phyloP scores from a whole-genome alignment of 306 rosid species.

The Medicago truncatula region DNA sequence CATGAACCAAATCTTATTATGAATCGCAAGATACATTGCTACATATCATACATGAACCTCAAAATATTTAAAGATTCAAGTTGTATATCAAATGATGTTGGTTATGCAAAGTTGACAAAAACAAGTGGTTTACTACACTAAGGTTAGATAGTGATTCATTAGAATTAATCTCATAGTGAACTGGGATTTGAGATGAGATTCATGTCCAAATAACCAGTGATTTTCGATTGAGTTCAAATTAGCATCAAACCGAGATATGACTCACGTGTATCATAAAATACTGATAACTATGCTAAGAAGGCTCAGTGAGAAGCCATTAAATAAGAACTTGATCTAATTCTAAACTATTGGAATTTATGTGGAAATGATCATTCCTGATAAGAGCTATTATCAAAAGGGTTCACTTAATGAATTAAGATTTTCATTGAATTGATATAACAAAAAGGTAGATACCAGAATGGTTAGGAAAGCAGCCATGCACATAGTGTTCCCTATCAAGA shows the following conservation, averaged over 20 bases:
- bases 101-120: too few species aligned
- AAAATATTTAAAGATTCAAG: too few species aligned
- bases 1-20: too few species aligned
- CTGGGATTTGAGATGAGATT: too few species aligned
- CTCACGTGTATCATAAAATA: not conserved
- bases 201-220: too few species aligned
- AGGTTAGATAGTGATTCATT: not conserved
- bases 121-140: too few species aligned
- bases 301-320: not conserved
- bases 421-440: constrained; percentile 12
- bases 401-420: not conserved
- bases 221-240: not conserved
- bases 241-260: not conserved
- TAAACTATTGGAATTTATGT: not conserved
- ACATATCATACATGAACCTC: too few species aligned
- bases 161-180: not conserved
- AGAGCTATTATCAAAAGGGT: not conserved
- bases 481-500: constrained; percentile 81
- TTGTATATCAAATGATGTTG: too few species aligned
- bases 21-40: too few species aligned
- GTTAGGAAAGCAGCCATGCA: constrained; percentile 93
- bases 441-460: constrained; percentile 68
- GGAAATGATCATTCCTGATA: not conserved
- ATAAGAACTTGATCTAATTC: not conserved
- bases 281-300: not conserved